Conservation (phyloP, 306 rosid genomes). For the Medicago ruthenica region DNA sequence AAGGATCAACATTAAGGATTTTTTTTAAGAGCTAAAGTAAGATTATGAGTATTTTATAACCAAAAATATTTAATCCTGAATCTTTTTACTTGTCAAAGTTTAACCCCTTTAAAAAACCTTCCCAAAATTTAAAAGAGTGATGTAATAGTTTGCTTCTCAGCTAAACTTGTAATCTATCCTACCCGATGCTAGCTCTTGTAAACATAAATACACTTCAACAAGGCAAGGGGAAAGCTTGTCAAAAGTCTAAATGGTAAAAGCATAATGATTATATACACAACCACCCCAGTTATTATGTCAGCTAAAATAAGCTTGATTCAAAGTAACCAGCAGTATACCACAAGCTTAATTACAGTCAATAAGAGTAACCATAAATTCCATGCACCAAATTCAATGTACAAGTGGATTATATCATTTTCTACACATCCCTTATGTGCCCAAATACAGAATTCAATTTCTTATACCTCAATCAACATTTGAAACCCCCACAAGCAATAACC, state of each 20-base stretch:
- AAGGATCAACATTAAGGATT: too few species aligned
- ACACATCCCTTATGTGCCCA: constrained; percentile 50
- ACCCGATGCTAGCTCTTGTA: neutral
- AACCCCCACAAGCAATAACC: constrained; percentile 87
- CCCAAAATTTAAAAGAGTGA: too few species aligned
- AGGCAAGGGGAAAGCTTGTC: constrained; percentile 16
- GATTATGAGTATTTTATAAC: too few species aligned
- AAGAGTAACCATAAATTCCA: constrained; percentile 41
- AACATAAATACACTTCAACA: constrained; percentile 6
- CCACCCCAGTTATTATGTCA: neutral
- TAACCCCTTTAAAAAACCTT: too few species aligned
- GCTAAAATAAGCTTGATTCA: constrained; percentile 23
- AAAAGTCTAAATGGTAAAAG: neutral
- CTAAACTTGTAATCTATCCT: too few species aligned
- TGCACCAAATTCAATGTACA: constrained; percentile 45
- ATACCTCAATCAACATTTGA: constrained; percentile 70
- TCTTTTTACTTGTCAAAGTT: too few species aligned
- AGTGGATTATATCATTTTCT: constrained; percentile 45
- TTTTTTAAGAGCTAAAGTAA: too few species aligned
- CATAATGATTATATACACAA: constrained; percentile 32
- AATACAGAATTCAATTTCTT: constrained; percentile 18
- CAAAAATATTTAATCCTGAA: too few species aligned
- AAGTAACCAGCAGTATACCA: constrained; percentile 35
- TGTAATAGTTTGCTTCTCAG: neutral
- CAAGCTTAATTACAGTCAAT: constrained; percentile 48